A percentile compares a stretch with the other conserved stretches of the same genome.
Conservation (phyloP, 177 flowering plant species). For the Tripterygium wilfordii region DNA sequence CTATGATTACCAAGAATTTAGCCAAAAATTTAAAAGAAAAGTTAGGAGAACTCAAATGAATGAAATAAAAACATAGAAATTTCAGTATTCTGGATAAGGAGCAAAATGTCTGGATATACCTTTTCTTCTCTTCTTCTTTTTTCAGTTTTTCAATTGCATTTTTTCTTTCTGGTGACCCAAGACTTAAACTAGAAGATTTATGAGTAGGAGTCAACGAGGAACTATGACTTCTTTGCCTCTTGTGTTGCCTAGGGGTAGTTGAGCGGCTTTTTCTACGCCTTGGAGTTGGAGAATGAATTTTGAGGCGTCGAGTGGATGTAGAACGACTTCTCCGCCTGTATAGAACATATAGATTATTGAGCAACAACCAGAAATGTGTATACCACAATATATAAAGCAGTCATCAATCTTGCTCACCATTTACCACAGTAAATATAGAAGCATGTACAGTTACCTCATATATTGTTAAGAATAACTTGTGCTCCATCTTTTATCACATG, state of each 20-base stretch:
- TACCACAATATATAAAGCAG: background rate
- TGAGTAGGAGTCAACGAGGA: slow-evolving; percentile 35
- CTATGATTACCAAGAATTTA: no score
- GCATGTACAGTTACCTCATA: slow-evolving; percentile 65
- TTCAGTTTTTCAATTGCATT: slow-evolving; percentile 38
- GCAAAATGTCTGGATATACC: slow-evolving; percentile 29
- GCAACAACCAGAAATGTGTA: slow-evolving; percentile 6
- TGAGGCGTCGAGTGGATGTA: slow-evolving; percentile 38
- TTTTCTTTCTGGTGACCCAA: slow-evolving; percentile 38
- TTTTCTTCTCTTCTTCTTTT: slow-evolving; percentile 53
- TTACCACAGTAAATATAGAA: slow-evolving; percentile 24
- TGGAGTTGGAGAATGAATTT: slow-evolving; percentile 44
- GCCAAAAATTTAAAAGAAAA: no score
- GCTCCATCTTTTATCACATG: slow-evolving; percentile 78
- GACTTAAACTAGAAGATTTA: slow-evolving; percentile 36
- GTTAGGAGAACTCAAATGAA: no score
- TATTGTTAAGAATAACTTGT: slow-evolving; percentile 53
- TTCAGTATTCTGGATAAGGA: no score
- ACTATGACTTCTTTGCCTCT: slow-evolving; percentile 42
- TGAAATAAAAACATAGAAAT: background rate
- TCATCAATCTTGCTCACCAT: slow-evolving; percentile 19
- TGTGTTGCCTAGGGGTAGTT: slow-evolving; percentile 36
- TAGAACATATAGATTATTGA: slow-evolving; percentile 9
- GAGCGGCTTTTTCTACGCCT: slow-evolving; percentile 49
- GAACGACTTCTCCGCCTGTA: slow-evolving; percentile 57